Conservation (phyloP, 495 filamentous ascomycete genomes). For the Cudoniella acicularis region DNA sequence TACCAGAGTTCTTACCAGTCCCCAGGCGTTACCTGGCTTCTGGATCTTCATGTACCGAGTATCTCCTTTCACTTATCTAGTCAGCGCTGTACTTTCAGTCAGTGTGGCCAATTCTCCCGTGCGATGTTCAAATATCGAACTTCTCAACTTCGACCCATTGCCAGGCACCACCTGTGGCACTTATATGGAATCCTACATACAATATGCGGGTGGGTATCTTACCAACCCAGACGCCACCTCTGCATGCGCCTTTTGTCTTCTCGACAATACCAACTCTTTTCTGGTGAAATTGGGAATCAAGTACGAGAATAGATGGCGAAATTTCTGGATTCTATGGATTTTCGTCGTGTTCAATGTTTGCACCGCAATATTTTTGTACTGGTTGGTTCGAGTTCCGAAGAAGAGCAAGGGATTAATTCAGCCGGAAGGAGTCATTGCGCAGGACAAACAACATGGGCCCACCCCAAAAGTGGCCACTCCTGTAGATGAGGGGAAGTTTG, state of each 20-base stretch:
- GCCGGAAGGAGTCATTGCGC: not conserved
- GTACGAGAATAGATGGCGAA: constrained; percentile 66
- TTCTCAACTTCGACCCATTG: constrained; percentile 48
- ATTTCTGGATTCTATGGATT: constrained; percentile 71
- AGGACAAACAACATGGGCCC: constrained; percentile 22
- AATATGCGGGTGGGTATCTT: constrained; percentile 44
- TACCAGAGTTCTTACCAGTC: not conserved
- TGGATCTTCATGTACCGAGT: constrained; percentile 84
- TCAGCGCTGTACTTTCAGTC: constrained; percentile 44
- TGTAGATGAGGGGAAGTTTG: not conserved
- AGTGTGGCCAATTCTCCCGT: constrained; percentile 41
- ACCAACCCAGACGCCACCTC: constrained; percentile 42
- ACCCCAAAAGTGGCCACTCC: not conserved
- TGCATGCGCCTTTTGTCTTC: constrained; percentile 57
- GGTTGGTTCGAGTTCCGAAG: constrained; percentile 73
- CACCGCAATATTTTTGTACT: constrained; percentile 73
- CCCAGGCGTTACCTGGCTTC: constrained; percentile 55
- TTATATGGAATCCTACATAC: constrained; percentile 50
- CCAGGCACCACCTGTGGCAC: constrained; percentile 48
- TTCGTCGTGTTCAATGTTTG: constrained; percentile 71
- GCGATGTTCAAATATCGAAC: constrained; percentile 58
- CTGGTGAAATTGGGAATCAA: constrained; percentile 42
- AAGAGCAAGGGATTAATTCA: not conserved
- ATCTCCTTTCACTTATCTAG: constrained; percentile 63
- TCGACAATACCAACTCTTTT: constrained; percentile 58